Conservation (phyloP, 1,284 basidiomycete species). For the Xerocomus nothofagi region DNA sequence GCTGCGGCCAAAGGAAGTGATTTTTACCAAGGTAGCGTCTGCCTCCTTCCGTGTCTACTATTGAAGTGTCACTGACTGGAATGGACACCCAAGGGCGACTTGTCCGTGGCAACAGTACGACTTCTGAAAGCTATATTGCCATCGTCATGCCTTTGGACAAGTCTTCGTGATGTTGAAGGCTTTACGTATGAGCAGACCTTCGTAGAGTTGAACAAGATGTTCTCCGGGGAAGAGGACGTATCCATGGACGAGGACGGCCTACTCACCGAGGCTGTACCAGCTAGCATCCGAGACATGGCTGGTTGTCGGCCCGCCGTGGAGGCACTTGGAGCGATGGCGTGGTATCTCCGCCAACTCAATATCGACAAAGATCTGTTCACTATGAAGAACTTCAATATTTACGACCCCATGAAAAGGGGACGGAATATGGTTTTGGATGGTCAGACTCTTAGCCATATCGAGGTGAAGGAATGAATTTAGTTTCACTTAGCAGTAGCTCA, state of each 20-base stretch:
- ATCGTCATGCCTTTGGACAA: conserved; percentile 83
- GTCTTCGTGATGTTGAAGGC: conserved; percentile 81
- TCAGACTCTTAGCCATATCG: conserved; percentile 90
- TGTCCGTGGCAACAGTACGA: conserved; percentile 79
- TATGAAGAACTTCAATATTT: conserved; percentile 95
- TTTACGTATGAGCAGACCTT: conserved; percentile 74
- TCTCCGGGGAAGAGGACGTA: conserved; percentile 48
- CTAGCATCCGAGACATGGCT: conserved; percentile 72
- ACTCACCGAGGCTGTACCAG: conserved; percentile 61
- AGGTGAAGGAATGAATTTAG: conserved; percentile 49
- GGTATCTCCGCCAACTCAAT: conserved; percentile 90
- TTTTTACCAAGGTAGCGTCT: conserved; percentile 81
- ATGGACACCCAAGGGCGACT: conserved; percentile 59
- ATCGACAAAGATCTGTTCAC: conserved; percentile 91
- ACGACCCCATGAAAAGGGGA: conserved; percentile 90
- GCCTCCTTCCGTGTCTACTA: not conserved
- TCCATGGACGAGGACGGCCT: conserved; percentile 45
- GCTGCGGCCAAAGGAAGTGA: conserved; percentile 88
- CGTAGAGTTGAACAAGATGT: conserved; percentile 68
- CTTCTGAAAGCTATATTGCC: conserved; percentile 81
- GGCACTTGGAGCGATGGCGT: conserved; percentile 87
- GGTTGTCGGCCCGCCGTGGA: conserved; percentile 70
- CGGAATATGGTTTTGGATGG: conserved; percentile 87
- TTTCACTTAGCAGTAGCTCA: conserved; percentile 13
- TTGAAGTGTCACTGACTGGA: conserved; percentile 3